phyloP scores from a whole-genome alignment of 116 monocot species.

The Phalaenopsis hybrid region DNA sequence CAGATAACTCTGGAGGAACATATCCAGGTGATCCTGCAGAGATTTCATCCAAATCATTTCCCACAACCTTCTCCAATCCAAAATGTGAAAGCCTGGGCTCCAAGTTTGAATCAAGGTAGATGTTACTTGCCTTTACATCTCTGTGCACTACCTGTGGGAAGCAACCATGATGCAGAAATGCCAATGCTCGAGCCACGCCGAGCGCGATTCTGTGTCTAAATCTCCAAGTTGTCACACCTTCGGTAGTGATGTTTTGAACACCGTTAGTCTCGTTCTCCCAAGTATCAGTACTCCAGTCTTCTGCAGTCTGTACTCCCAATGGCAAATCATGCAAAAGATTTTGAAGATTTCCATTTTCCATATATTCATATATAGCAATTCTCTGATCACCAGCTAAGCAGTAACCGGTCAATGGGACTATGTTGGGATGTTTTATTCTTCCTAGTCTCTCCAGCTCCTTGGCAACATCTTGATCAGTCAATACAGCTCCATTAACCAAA shows the following conservation, averaged over 20 bases:
- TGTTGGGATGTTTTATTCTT: conserved; percentile 63
- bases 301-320: conserved; percentile 44
- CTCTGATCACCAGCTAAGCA: conserved; percentile 74
- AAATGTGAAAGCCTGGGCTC: conserved; percentile 74
- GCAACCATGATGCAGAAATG: conserved; percentile 83
- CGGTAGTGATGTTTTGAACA: conserved; percentile 45
- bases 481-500: conserved; percentile 34
- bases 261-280: conserved; percentile 56
- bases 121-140: conserved; percentile 70
- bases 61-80: conserved; percentile 54
- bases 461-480: conserved; percentile 43
- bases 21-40: conserved; percentile 38
- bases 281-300: conserved; percentile 70
- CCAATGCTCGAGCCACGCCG: conserved; percentile 68
- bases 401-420: conserved; percentile 74
- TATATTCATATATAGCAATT: conserved; percentile 80
- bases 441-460: conserved; percentile 72
- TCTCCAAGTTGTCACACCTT: conserved; percentile 58
- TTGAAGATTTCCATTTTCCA: conserved; percentile 90
- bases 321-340: conserved; percentile 68
- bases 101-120: conserved; percentile 67
- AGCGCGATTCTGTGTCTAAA: conserved; percentile 77
- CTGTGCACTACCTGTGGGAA: conserved; percentile 78
- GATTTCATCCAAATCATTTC: conserved; percentile 25
- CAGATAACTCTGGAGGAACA: conserved; percentile 42